A percentile compares a stretch with the other conserved stretches of the same genome.
Evolutionary conservation across 1,139 yeast genomes (phyloP).

Genomic region (Protomyces arabidopsidicola): DNA sequence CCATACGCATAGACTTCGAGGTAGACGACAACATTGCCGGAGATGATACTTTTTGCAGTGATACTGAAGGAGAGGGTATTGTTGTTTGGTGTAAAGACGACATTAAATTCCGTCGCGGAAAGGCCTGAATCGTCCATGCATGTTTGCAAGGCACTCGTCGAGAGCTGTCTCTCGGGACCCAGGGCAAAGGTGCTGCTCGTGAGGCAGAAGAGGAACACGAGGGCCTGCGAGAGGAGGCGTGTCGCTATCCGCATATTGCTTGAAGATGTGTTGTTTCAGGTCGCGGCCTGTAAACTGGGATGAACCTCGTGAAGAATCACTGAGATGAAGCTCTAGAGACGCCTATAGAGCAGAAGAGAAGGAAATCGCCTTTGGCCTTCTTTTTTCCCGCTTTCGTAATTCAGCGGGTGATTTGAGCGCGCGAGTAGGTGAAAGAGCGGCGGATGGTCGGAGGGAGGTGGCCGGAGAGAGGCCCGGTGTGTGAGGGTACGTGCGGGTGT

Average conservation of each 20-base stretch:
- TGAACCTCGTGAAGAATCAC: no score
- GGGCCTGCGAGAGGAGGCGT: neutral
- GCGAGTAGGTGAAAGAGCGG: no score
- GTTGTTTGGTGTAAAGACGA: constrained; percentile 63
- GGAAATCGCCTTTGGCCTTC: no score
- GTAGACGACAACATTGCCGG: constrained; percentile 65
- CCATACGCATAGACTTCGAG: constrained; percentile 78
- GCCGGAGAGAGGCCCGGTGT: no score
- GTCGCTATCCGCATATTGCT: neutral
- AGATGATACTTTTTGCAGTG: constrained; percentile 73
- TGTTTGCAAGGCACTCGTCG: constrained; percentile 60
- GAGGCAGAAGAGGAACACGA: neutral
- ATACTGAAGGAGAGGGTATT: constrained; percentile 60
- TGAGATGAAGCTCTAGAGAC: no score
- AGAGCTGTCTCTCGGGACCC: constrained; percentile 17
- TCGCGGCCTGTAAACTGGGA: no score
- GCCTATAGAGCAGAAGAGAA: no score
- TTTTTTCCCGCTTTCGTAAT: no score
- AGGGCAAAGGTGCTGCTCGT: neutral
- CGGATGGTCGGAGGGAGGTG: no score
- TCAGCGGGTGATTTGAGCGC: no score
- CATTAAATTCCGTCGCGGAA: constrained; percentile 81
- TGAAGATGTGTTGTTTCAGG: no score
- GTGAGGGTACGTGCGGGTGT: no score
- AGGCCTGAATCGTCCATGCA: constrained; percentile 90